Evolutionary conservation across 2,329 filamentous ascomycete genomes (phyloP), one percentile per base, ranked within the genome.

Genomic region (Verticillium nubilum): DNA sequence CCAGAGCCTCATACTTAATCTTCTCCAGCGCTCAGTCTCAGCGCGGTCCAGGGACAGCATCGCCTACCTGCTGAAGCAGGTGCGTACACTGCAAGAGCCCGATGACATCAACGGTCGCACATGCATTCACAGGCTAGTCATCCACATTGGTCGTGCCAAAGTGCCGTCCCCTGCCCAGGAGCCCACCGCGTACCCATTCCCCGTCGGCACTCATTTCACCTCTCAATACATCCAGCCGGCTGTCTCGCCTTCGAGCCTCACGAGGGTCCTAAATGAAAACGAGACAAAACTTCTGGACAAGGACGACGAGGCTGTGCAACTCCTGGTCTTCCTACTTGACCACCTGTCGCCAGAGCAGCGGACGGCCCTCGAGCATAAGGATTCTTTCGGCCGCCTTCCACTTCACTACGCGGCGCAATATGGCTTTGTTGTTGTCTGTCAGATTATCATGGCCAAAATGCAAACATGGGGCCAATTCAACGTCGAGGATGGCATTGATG

Each of bases 81-180:
- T 95, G 57, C 82, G 86, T 52, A 87, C 84, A 1, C 80, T 98
- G 2, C 87, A 96, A 56, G 93, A 97, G 69, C 85, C 90, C 2
- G 91, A 96, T 66, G 95, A 98, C 69, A 92, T 99, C 70, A 97
- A 98, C 74, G 88, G 89, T 67, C 88, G 95, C 13, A 99, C 97
- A 71, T 95, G 92, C 71, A 86, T 99, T 55, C 95, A 99, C 72
- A 88, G 95, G 9, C 80, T 98, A 2, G 89, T 99, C 50, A 96
- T 98, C 61, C 88, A 93, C 23, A 96, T 97, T 66, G 93, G 94
- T 19, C 87, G 94, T 55, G 86, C 88, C n/a, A 84, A 84, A 63
- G 78, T 78, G 1, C 70, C 74, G 0, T 72, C 76, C 1, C 67
- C 74, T 3, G 83, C 86, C 56, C 25, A 79, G 15, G 77, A 80